phyloP scores from a whole-genome alignment of 768 basidiomycete species.

The Calocera cornea region DNA sequence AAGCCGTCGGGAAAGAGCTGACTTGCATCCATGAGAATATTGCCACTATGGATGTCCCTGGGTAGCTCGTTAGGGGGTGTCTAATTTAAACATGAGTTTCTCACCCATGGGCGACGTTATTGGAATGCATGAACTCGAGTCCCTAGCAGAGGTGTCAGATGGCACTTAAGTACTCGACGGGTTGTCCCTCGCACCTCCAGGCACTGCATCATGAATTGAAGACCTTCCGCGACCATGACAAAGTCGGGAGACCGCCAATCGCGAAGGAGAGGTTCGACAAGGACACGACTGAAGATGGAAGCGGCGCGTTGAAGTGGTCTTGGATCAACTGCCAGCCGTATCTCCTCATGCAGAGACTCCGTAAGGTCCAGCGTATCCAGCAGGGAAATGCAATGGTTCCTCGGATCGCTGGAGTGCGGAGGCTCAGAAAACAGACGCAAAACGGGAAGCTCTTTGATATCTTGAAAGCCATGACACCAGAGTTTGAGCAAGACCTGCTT shows the following conservation, averaged over 20 bases:
- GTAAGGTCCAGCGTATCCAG: not conserved
- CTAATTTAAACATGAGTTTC: not conserved
- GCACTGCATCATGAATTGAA: not conserved
- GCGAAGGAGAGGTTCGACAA: not conserved
- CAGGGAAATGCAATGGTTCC: not conserved
- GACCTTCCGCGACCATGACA: not conserved
- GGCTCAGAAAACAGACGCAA: no score
- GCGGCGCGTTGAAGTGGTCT: no score
- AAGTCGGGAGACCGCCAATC: not conserved
- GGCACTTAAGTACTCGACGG: no score
- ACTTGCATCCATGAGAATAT: not conserved
- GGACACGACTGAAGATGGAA: not conserved
- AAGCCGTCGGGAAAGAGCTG: not conserved
- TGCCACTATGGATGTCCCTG: not conserved
- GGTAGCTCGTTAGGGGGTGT: no score
- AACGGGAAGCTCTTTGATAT: no score
- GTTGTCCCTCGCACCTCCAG: no score
- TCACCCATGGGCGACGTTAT: not conserved
- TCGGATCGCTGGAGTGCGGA: not conserved
- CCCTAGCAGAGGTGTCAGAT: no score
- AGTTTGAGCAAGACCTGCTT: no score
- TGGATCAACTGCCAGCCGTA: no score
- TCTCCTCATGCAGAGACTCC: not conserved
- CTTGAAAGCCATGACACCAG: no score
- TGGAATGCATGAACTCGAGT: not conserved